Evolutionary conservation across 2,329 filamentous ascomycete species (phyloP).

Genomic region (Dothistroma pini): DNA sequence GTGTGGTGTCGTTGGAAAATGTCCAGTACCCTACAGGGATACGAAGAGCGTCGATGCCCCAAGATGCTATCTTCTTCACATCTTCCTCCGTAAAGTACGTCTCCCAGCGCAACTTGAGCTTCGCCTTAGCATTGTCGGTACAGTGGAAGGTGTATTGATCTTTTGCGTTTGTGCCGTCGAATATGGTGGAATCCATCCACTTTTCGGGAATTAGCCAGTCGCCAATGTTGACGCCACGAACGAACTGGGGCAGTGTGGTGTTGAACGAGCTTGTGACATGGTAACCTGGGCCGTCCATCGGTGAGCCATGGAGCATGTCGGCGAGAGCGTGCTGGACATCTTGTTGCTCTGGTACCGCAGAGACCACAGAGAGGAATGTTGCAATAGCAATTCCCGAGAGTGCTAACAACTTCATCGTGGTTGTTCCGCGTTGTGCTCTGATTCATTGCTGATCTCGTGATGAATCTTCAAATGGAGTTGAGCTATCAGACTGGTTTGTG

Average conservation of each 20-base stretch:
- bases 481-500: too few relatives aligned
- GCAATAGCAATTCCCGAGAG: background rate
- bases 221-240: constrained; percentile 39
- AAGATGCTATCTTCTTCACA: constrained; percentile 38
- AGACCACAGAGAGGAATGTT: background rate
- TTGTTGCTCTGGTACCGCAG: background rate
- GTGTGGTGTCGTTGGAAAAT: constrained; percentile 41
- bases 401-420: background rate
- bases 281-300: background rate
- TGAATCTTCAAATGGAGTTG: too few relatives aligned
- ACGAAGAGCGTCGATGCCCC: constrained; percentile 40
- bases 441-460: background rate
- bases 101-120: constrained; percentile 34
- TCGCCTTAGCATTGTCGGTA: constrained; percentile 28
- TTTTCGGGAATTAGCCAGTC: constrained; percentile 38
- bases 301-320: background rate
- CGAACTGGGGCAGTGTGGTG: constrained; percentile 8
- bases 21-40: constrained; percentile 55
- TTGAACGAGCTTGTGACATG: background rate
- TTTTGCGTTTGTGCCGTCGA: constrained; percentile 32
- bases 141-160: constrained; percentile 42
- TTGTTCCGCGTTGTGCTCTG: background rate
- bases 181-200: constrained; percentile 37
- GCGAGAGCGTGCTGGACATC: too few relatives aligned
- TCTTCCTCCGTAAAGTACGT: constrained; percentile 41